Base-by-base conservation (phyloP, 2,329 filamentous ascomycete species). In the Chaetomiaceae sp. region DNA sequence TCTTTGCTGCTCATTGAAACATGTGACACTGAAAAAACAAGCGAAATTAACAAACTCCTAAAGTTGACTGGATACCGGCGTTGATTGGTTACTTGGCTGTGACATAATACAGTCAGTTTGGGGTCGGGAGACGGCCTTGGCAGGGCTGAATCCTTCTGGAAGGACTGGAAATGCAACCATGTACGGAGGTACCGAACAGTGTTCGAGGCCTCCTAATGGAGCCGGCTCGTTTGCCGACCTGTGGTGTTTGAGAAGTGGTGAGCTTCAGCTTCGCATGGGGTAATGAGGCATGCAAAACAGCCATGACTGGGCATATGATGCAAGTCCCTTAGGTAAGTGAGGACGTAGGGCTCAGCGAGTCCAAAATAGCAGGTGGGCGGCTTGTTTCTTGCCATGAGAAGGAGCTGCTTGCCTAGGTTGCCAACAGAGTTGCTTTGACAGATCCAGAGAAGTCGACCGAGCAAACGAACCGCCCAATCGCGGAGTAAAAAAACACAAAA, bases 381-480 rank as follows among this genome's bases (percentile, higher is more conserved):
- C n/a, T n/a, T n/a, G n/a, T n/a, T n/a, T n/a, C n/a, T n/a, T n/a
- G n/a, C n/a, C n/a, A 20, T 20, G 8, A 13, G 20, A 40, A 6
- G 11, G 18, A n/a, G 29, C 9, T 9, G 25, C 25, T 27, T 27
- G 25, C 5, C 25, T 27, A 9, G 9, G 9, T 27, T 27, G 25
- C 25, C 5, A 27, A 27, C n/a, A n/a, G n/a, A n/a, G n/a, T n/a
- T n/a, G n/a, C n/a, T n/a, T n/a, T n/a, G n/a, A n/a, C n/a, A n/a
- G n/a, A n/a, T n/a, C n/a, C 3, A 5, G 14, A 18, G 14, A 25
- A 23, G 16, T 2, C 20, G 11, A 25, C 18, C 27, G 11, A 7
- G 14, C 6, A 23, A 41, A 50, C 47, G 38, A 51, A 30, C 25
- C 7, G 32, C 41, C 33, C 48, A 51, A 51, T 45, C 20, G 41